Base-by-base conservation (phyloP, 2,329 filamentous ascomycete species). In the Colletotrichum simmondsii region DNA sequence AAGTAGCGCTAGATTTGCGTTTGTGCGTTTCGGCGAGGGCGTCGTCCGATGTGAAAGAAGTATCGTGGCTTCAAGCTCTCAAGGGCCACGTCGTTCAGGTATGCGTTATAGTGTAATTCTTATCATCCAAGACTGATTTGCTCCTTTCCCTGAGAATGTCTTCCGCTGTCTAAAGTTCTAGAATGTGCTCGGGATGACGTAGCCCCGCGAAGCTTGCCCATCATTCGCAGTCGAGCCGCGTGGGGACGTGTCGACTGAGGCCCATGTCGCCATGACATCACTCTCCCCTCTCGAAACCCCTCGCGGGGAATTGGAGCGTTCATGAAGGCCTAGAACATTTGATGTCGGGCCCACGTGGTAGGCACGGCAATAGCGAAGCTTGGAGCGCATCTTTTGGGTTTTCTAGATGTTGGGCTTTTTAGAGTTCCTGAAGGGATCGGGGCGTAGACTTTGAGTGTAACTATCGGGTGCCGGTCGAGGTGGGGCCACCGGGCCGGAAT, bases 241-340 rank as follows among this genome's bases (percentile, higher is more conserved):
- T 35, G 59, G 58, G 37, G 59, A 24, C 42, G 22, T 30, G 62
- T 56, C 32, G 42, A 37, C 30, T 37, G 70, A 46, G 28, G 30
- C 14, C 49, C 65, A 59, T 70, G 32, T 60, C 32, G 59, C 22
- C n/a, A 72, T 72, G 70, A 72, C 70, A 70, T 72, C 70, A 72
- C 46, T 30, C 16, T 53, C 19, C 42, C 65, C 37, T 69, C 65
- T 64, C 11, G 28, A 59, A 26, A 49, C 11, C 7, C 42, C 19
- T 49, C 8, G 42, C 42, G 42, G 42, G 3, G 19, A 49, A n/a
- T 19, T 49, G 42, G 42, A 49, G 42, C 19, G 7, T 4, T 49
- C 7, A n/a, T 22, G 19, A 49, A 22, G 42, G 8, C n/a, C 11
- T 1, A 53, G 4, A 26, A 10, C 10, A 10, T 42, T 26, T 11